These are phyloP conservation scores for Trypanosomatidae sp. DNA, from an alignment of 208 protist species.

Conservation along the genomic window DNA sequence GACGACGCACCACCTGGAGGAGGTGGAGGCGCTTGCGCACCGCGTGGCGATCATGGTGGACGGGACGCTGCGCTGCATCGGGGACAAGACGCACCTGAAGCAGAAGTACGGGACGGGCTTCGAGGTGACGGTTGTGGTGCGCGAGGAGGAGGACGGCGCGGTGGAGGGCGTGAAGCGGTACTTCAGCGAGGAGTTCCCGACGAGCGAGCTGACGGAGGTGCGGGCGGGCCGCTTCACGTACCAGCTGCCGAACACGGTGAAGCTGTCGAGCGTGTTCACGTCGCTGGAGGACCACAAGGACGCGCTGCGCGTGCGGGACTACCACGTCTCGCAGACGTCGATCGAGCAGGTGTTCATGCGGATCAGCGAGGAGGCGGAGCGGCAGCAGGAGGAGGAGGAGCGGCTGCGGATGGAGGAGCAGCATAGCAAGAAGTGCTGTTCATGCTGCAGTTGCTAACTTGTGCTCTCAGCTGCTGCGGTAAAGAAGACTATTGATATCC, in stretches of 20 bases:
- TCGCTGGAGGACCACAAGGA: slow-evolving; percentile 42
- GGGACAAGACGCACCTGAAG: slow-evolving; percentile 85
- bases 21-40: slow-evolving; percentile 86
- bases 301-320: slow-evolving; percentile 59
- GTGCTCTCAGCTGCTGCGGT: too few relatives aligned
- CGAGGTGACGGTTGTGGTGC: slow-evolving; percentile 42
- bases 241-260: slow-evolving; percentile 33
- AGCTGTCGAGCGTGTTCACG: slow-evolving; percentile 45
- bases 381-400: slow-evolving; percentile 31
- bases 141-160: slow-evolving; percentile 11
- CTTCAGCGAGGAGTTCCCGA: slow-evolving; percentile 33
- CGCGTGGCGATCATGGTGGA: slow-evolving; percentile 90
- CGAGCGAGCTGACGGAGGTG: slow-evolving; percentile 37
- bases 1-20: slow-evolving; percentile 93
- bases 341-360: slow-evolving; percentile 90
- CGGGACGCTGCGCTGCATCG: slow-evolving; percentile 87
- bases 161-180: slow-evolving; percentile 30
- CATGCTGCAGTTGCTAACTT: not conserved
- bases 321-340: slow-evolving; percentile 74
- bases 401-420: not conserved
- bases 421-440: not conserved
- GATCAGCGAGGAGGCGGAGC: slow-evolving; percentile 62
- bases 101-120: slow-evolving; percentile 74
- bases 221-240: slow-evolving; percentile 43
- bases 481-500: too few relatives aligned